phyloP scores from a whole-genome alignment of 768 basidiomycete species.

The Hypsizygus marmoreus region DNA sequence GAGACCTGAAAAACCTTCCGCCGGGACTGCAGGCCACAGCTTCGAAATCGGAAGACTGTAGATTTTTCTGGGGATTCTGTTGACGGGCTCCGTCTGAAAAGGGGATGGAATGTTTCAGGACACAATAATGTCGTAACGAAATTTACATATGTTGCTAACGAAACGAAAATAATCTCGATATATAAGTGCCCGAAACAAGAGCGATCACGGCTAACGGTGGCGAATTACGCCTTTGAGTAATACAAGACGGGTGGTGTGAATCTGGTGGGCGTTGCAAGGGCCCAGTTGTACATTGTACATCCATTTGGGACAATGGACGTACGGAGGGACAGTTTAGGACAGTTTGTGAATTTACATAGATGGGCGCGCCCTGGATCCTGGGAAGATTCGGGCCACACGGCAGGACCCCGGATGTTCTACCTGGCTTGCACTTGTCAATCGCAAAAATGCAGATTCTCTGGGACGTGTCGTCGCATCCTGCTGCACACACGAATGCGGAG shows the following conservation, averaged over 20 bases:
- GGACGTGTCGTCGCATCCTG: too few relatives aligned
- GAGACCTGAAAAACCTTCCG: background rate
- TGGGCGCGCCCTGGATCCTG: conserved; percentile 10
- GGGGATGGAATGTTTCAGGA: conserved; percentile 7
- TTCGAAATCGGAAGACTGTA: too few relatives aligned
- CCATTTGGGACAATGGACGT: too few relatives aligned
- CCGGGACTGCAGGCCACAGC: too few relatives aligned
- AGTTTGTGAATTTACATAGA: conserved; percentile 1
- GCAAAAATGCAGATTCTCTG: too few relatives aligned
- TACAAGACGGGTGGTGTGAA: conserved; percentile 5
- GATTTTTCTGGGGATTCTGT: too few relatives aligned
- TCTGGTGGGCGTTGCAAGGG: background rate
- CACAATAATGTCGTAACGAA: background rate
- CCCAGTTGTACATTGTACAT: background rate
- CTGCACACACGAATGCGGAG: too few relatives aligned
- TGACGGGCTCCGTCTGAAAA: too few relatives aligned
- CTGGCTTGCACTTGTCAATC: too few relatives aligned
- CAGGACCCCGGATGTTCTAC: conserved; percentile 5
- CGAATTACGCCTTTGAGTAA: background rate
- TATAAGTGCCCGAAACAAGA: too few relatives aligned
- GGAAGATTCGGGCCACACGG: conserved; percentile 3
- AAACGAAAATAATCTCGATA: conserved; percentile 6
- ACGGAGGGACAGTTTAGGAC: conserved; percentile 4
- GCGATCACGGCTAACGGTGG: too few relatives aligned
- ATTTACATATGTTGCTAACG: conserved; percentile 15